Conservation (phyloP, 768 basidiomycete species). For the Mycena maculata region DNA sequence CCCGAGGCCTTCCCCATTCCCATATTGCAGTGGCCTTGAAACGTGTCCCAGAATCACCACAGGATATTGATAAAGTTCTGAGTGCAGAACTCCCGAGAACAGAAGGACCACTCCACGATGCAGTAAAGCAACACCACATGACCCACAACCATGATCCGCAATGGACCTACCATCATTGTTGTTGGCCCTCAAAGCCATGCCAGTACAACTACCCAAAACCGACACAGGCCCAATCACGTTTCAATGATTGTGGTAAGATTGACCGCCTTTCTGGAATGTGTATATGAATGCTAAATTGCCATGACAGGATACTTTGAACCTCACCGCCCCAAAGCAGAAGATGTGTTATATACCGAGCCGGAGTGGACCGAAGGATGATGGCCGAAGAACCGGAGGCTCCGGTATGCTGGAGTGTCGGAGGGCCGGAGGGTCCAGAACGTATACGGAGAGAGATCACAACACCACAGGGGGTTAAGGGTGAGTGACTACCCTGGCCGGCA, state of each 20-base stretch:
- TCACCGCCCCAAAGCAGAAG: too few species aligned
- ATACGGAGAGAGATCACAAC: too few species aligned
- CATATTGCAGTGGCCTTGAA: not conserved
- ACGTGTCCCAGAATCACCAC: not conserved
- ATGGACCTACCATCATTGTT: not conserved
- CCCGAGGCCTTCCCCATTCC: not conserved
- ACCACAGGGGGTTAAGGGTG: too few species aligned
- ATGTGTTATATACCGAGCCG: too few species aligned
- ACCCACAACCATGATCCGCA: not conserved
- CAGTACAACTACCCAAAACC: conserved; percentile 1
- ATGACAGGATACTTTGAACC: conserved; percentile 1
- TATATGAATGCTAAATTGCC: too few species aligned
- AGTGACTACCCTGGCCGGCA: too few species aligned
- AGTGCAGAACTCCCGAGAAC: not conserved
- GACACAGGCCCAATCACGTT: not conserved
- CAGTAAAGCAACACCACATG: not conserved
- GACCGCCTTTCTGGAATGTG: too few species aligned
- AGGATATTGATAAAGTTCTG: conserved; percentile 1
- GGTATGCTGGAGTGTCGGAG: too few species aligned
- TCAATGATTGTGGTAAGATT: conserved; percentile 6
- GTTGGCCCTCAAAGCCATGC: not conserved
- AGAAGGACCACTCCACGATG: conserved; percentile 1
- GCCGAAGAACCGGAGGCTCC: too few species aligned
- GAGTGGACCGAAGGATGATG: too few species aligned
- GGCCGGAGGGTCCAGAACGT: too few species aligned